Conservation (phyloP, 2,329 filamentous ascomycete genomes). For the Didymella glomerata region DNA sequence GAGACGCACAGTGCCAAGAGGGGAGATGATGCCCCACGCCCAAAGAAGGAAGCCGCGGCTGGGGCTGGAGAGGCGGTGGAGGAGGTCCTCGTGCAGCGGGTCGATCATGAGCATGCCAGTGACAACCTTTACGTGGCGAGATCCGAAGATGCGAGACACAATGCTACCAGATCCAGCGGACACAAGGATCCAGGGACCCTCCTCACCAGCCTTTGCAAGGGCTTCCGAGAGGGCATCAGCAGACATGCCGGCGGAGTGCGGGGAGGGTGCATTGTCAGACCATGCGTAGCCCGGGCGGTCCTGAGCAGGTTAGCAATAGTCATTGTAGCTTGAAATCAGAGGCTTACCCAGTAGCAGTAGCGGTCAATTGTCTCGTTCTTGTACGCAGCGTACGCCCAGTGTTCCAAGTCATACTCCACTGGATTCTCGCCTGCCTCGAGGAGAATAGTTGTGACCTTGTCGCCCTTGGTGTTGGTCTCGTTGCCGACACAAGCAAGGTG, state of each 20-base stretch:
- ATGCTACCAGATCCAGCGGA: constrained; percentile 87
- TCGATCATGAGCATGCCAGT: constrained; percentile 86
- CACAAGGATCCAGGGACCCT: constrained; percentile 87
- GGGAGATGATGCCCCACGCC: constrained; percentile 84
- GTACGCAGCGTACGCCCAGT: constrained; percentile 78
- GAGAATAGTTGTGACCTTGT: constrained; percentile 77
- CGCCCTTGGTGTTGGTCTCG: constrained; percentile 62
- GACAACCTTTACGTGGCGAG: constrained; percentile 78
- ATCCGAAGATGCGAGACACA: constrained; percentile 90
- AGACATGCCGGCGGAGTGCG: constrained; percentile 92
- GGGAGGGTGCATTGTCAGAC: constrained; percentile 91
- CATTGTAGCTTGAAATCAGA: too few relatives aligned
- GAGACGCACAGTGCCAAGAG: constrained; percentile 83
- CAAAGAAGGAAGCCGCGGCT: constrained; percentile 83
- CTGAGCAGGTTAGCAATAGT: background rate
- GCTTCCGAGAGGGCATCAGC: constrained; percentile 88
- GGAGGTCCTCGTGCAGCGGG: constrained; percentile 85
- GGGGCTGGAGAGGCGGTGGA: constrained; percentile 71
- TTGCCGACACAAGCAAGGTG: constrained; percentile 89
- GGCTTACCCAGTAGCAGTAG: constrained; percentile 80
- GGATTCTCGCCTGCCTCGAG: constrained; percentile 84
- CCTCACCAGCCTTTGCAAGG: constrained; percentile 78
- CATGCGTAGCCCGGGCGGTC: constrained; percentile 91
- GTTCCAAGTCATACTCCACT: constrained; percentile 79
- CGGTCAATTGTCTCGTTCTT: constrained; percentile 82